Conservation (phyloP, 495 filamentous ascomycete genomes). For the Lophiostoma macrostomum region DNA sequence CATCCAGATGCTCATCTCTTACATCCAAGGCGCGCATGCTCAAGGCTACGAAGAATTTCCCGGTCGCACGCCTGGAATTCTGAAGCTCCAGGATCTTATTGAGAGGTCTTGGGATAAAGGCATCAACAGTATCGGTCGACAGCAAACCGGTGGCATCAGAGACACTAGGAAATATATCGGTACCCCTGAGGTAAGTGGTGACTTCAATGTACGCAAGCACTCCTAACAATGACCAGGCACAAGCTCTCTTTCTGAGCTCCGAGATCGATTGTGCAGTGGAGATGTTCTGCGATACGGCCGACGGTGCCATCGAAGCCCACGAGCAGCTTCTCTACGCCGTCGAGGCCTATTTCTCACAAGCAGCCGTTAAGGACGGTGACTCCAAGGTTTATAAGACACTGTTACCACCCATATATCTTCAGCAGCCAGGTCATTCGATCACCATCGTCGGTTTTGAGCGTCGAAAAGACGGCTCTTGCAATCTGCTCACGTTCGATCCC, state of each 20-base stretch:
- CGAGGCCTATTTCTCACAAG: slow-evolving; percentile 68
- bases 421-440: slow-evolving; percentile 86
- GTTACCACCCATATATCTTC: slow-evolving; percentile 84
- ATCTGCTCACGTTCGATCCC: slow-evolving; percentile 86
- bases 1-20: slow-evolving; percentile 89
- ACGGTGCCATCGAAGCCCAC: slow-evolving; percentile 46
- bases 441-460: slow-evolving; percentile 87
- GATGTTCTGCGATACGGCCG: slow-evolving; percentile 43
- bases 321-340: slow-evolving; percentile 62
- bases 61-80: slow-evolving; percentile 63
- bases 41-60: slow-evolving; percentile 60
- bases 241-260: slow-evolving; percentile 71
- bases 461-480: slow-evolving; percentile 58
- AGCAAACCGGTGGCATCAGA: slow-evolving; percentile 82
- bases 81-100: slow-evolving; percentile 83
- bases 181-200: slow-evolving; percentile 72
- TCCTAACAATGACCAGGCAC: slow-evolving; percentile 55
- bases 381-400: slow-evolving; percentile 63
- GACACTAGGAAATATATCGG: slow-evolving; percentile 95
- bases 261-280: slow-evolving; percentile 57
- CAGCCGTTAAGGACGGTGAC: slow-evolving; percentile 24
- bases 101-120: slow-evolving; percentile 87
- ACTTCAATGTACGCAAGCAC: neutral
- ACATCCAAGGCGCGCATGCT: slow-evolving; percentile 58
- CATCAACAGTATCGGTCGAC: slow-evolving; percentile 67